These are phyloP conservation scores for Lycium ferocissimum DNA, from an alignment of 257 asterid genomes.

Conservation along the genomic window DNA sequence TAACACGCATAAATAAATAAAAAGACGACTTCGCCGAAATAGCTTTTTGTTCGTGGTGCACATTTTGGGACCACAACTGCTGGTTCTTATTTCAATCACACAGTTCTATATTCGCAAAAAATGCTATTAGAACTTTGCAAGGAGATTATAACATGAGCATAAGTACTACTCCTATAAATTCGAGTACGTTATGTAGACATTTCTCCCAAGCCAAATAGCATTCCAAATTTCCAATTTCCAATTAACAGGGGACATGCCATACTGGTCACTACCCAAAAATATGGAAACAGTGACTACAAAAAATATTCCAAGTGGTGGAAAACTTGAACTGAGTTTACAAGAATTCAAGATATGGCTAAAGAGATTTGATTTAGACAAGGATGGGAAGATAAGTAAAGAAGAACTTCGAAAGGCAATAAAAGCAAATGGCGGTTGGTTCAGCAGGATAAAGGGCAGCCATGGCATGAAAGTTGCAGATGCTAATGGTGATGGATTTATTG, in stretches of 20 bases:
- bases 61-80: too few relatives aligned
- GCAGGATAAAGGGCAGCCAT: constrained; percentile 36
- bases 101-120: not conserved
- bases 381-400: constrained; percentile 42
- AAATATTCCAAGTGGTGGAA: constrained; percentile 28
- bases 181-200: too few relatives aligned
- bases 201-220: too few relatives aligned
- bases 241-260: too few relatives aligned
- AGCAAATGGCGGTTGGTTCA: constrained; percentile 43
- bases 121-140: constrained; percentile 6
- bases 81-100: not conserved
- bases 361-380: constrained; percentile 41
- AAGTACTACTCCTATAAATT: not conserved
- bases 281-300: constrained; percentile 35
- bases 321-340: constrained; percentile 39
- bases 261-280: too few relatives aligned
- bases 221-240: too few relatives aligned
- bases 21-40: too few relatives aligned
- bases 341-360: constrained; percentile 57
- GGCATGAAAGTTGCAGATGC: constrained; percentile 45
- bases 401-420: constrained; percentile 50
- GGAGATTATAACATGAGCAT: not conserved
- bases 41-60: too few relatives aligned
- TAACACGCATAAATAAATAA: too few relatives aligned
- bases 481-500: constrained; percentile 46